Evolutionary conservation across 345 rosid genomes (phyloP).

Genomic region (Rubroshorea leprosula): DNA sequence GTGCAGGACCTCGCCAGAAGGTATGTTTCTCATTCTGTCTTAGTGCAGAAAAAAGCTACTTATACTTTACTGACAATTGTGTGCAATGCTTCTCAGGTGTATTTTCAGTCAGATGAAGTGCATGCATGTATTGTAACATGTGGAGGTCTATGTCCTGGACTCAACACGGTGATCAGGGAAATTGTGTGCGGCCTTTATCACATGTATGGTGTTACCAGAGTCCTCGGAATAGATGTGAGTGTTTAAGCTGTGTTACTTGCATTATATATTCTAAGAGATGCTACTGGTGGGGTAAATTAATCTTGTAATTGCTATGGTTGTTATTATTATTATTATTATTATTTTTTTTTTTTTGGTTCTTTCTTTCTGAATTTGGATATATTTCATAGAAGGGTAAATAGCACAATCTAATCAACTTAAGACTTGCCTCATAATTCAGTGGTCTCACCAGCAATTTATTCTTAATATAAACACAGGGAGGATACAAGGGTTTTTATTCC

Average conservation of each 20-base stretch:
- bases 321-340: too few species aligned
- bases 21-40: conserved; percentile 26
- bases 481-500: conserved; percentile 85
- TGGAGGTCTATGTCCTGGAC: conserved; percentile 94
- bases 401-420: neutral
- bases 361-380: too few species aligned
- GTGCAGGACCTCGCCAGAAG: conserved; percentile 94
- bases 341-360: too few species aligned
- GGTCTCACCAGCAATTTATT: neutral
- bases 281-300: too few species aligned
- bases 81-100: conserved; percentile 40
- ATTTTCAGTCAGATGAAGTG: conserved; percentile 68
- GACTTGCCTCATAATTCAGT: neutral
- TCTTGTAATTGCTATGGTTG: too few species aligned
- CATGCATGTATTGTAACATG: conserved; percentile 89
- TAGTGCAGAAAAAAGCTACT: neutral
- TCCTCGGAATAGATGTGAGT: conserved; percentile 79
- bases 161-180: conserved; percentile 95
- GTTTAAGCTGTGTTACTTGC: too few species aligned
- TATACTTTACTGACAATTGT: conserved; percentile 3
- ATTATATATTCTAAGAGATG: too few species aligned
- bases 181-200: conserved; percentile 66
- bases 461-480: conserved; percentile 50
- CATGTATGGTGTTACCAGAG: conserved; percentile 75
- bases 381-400: too few species aligned